Evolutionary conservation across 1,284 basidiomycete genomes (phyloP).

Genomic region (Mycena citricolor): DNA sequence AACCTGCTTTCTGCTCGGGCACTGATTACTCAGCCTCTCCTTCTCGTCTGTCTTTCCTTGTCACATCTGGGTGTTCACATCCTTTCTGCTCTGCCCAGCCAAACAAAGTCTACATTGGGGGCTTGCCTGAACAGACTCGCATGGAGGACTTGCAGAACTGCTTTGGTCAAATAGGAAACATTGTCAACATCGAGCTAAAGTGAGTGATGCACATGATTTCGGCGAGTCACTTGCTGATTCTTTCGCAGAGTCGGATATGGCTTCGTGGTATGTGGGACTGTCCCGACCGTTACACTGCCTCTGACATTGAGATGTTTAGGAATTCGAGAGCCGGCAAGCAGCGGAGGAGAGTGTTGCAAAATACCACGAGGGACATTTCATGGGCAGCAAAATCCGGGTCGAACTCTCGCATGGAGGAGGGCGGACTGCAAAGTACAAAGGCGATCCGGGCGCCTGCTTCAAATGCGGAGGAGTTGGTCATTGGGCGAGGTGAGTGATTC

Average conservation of each 20-base stretch:
- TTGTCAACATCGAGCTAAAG: conserved; percentile 79
- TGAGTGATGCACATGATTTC: conserved; percentile 40
- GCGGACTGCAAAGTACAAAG: conserved; percentile 70
- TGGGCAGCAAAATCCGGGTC: conserved; percentile 86
- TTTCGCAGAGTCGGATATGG: conserved; percentile 71
- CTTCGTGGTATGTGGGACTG: conserved; percentile 68
- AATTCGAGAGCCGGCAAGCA: conserved; percentile 77
- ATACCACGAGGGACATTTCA: conserved; percentile 82
- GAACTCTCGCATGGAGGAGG: conserved; percentile 81
- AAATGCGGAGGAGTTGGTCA: conserved; percentile 80
- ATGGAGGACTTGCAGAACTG: conserved; percentile 80
- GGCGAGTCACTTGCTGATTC: conserved; percentile 20
- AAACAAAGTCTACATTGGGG: conserved; percentile 88
- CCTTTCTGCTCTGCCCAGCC: conserved; percentile 65
- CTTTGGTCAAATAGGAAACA: conserved; percentile 80
- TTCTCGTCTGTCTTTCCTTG: conserved; percentile 49
- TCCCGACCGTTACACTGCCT: conserved; percentile 10
- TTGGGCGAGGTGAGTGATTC: conserved; percentile 79
- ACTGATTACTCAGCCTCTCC: conserved; percentile 40
- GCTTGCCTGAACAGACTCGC: conserved; percentile 80
- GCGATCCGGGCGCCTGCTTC: conserved; percentile 82
- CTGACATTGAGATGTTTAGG: conserved; percentile 41
- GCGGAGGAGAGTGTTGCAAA: conserved; percentile 83
- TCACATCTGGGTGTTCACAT: conserved; percentile 59
- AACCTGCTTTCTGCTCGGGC: conserved; percentile 27